Conservation (phyloP, 768 basidiomycete genomes). For the Russula sp. region DNA sequence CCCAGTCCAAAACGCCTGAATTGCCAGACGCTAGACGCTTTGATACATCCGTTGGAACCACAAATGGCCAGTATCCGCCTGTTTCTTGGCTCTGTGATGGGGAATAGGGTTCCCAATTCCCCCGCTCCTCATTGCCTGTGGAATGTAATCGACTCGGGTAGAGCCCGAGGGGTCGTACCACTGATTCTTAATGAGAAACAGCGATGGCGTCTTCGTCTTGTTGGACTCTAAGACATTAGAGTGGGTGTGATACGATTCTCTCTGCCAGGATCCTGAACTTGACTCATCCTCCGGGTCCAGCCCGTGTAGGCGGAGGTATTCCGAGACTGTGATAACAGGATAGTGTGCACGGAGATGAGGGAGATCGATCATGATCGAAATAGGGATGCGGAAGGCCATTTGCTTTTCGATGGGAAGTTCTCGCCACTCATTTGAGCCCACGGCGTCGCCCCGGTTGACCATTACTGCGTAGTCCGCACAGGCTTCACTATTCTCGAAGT, state of each 20-base stretch:
- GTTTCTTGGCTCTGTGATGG: slow-evolving; percentile 26
- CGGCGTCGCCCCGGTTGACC: slow-evolving; percentile 46
- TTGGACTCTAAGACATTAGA: slow-evolving; percentile 33
- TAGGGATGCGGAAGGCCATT: slow-evolving; percentile 40
- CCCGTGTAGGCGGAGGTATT: slow-evolving; percentile 44
- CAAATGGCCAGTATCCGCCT: slow-evolving; percentile 13
- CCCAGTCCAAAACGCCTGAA: slow-evolving; percentile 7
- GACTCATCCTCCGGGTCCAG: slow-evolving; percentile 38
- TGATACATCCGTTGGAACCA: slow-evolving; percentile 2
- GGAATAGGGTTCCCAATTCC: slow-evolving; percentile 34
- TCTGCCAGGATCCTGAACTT: slow-evolving; percentile 42
- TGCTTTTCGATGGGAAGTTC: slow-evolving; percentile 38
- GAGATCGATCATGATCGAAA: slow-evolving; percentile 44
- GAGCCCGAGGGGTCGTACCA: slow-evolving; percentile 42
- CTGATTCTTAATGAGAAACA: slow-evolving; percentile 41
- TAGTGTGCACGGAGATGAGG: slow-evolving; percentile 40
- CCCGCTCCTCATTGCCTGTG: slow-evolving; percentile 37
- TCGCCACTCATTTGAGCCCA: slow-evolving; percentile 43
- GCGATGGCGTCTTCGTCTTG: slow-evolving; percentile 30
- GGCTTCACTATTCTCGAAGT: slow-evolving; percentile 32
- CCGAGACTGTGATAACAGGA: slow-evolving; percentile 42
- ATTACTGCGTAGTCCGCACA: slow-evolving; percentile 44
- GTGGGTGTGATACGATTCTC: slow-evolving; percentile 37
- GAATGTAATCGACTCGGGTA: slow-evolving; percentile 42
- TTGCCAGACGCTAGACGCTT: too few relatives aligned